Base-by-base conservation (phyloP, 495 filamentous ascomycete genomes). In the Chaetomidium leptoderma region DNA sequence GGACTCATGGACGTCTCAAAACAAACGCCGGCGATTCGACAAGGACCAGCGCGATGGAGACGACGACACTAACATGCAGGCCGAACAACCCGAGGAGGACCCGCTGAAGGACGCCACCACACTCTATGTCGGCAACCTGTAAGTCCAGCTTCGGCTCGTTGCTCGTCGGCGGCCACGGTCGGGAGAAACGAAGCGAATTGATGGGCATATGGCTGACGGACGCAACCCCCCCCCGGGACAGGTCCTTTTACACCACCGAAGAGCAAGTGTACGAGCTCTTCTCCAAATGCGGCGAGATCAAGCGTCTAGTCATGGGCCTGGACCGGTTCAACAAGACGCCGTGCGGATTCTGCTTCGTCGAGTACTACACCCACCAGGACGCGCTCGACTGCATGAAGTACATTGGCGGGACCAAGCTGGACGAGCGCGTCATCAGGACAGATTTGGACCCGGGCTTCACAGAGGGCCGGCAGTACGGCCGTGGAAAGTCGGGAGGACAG, bases 201-300 rank as follows among this genome's bases (percentile, higher is more conserved):
- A n/a, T n/a, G n/a, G n/a, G n/a, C n/a, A n/a, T n/a, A n/a, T n/a
- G n/a, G n/a, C n/a, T n/a, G n/a, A n/a, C n/a, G n/a, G n/a, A n/a
- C n/a, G n/a, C n/a, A n/a, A n/a, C n/a, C n/a, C n/a, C n/a, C n/a
- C n/a, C n/a, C n/a, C n/a, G n/a, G n/a, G n/a, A n/a, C 59, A 97
- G 92, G 58, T 98, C 93, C n/a, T 98, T 98, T 75, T 98, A 96
- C 78, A 98, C 93, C 11, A 98, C 93, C 43, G 93, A 98, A 70
- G 93, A 98, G 76, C 93, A 98, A 69, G 96, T 98, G 54, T 92
- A 97, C 68, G 95, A 96, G 70, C 86, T 97, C 11, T 97, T 97
- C 70, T 80, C 89, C 14, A 97, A 97, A 82, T 96, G 90, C 70
- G 93, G 93, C 57, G 92, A 97, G 76, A 92, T 98, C 70, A 97